Percentiles rank a stretch among this genome's conserved stretches.
Conservation (phyloP, 2,329 filamentous ascomycete species). For the Neopestalotiopsis sp. region DNA sequence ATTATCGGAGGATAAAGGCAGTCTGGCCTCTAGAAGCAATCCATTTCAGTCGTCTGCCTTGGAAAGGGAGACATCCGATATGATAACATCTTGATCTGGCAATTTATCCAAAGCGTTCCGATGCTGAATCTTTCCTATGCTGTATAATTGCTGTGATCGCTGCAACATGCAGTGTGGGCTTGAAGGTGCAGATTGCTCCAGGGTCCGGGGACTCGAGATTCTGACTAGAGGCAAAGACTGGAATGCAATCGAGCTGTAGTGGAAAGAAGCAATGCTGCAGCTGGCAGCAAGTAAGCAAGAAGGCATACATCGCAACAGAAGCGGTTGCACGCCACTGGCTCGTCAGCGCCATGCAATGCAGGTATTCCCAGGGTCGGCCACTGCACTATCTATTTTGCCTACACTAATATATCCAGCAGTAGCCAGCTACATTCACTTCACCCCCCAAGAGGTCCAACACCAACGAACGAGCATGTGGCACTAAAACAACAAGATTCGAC, state of each 20-base stretch:
- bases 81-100: background rate
- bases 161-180: background rate
- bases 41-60: background rate
- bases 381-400: too few species aligned
- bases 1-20: background rate
- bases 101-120: conserved; percentile 4
- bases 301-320: background rate
- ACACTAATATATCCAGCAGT: too few species aligned
- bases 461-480: background rate
- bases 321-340: background rate
- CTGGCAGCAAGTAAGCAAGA: too few species aligned
- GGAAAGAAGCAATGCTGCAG: background rate
- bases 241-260: background rate
- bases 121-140: background rate
- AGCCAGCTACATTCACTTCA: too few species aligned
- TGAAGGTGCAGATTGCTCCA: background rate
- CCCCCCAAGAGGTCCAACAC: background rate
- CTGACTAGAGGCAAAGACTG: background rate
- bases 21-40: background rate
- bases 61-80: background rate
- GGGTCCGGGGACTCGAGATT: background rate
- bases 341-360: background rate
- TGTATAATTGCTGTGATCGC: background rate
- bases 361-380: background rate
- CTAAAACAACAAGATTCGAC: background rate